A percentile compares a stretch with the other conserved stretches of the same genome.
Conservation (phyloP, 495 filamentous ascomycete species). For the Tuber melanosporum region DNA sequence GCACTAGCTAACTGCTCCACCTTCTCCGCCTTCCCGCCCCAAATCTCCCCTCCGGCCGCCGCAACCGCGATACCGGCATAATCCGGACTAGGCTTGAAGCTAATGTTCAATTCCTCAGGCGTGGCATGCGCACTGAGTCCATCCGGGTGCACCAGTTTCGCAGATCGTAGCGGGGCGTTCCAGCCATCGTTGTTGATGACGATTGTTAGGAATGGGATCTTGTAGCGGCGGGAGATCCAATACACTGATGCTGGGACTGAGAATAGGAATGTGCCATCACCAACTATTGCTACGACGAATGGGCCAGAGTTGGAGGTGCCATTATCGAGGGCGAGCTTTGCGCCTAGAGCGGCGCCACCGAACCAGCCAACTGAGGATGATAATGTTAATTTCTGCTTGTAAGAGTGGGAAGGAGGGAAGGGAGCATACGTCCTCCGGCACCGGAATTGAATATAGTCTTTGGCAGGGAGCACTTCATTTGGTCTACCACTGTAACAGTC, state of each 20-base stretch:
- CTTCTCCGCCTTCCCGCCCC: constrained; percentile 57
- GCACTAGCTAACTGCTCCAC: constrained; percentile 55
- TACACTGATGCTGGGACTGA: constrained; percentile 83
- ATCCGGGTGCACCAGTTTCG: constrained; percentile 76
- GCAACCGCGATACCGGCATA: constrained; percentile 88
- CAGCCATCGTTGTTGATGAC: constrained; percentile 93
- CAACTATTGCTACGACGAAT: constrained; percentile 89
- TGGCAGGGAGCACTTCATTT: constrained; percentile 66
- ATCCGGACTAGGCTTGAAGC: constrained; percentile 76
- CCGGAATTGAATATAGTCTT: constrained; percentile 91
- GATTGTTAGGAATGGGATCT: constrained; percentile 81
- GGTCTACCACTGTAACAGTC: constrained; percentile 69
- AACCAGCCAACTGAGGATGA: constrained; percentile 65
- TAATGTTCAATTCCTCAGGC: constrained; percentile 85
- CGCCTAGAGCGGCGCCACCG: constrained; percentile 79
- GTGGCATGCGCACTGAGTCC: constrained; percentile 68
- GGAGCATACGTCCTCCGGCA: constrained; percentile 59
- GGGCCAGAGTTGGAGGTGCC: constrained; percentile 55
- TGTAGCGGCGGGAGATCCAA: constrained; percentile 82
- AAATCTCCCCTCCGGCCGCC: constrained; percentile 68
- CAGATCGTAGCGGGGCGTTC: constrained; percentile 73
- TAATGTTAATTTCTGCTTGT: constrained; percentile 5
- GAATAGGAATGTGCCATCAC: constrained; percentile 88
- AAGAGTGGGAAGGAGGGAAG: background rate
- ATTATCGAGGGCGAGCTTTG: constrained; percentile 72